A percentile compares a stretch with the other conserved stretches of the same genome.
Evolutionary conservation across 2,329 filamentous ascomycete species (phyloP).

Genomic region (Ophiocordyceps sinensis): DNA sequence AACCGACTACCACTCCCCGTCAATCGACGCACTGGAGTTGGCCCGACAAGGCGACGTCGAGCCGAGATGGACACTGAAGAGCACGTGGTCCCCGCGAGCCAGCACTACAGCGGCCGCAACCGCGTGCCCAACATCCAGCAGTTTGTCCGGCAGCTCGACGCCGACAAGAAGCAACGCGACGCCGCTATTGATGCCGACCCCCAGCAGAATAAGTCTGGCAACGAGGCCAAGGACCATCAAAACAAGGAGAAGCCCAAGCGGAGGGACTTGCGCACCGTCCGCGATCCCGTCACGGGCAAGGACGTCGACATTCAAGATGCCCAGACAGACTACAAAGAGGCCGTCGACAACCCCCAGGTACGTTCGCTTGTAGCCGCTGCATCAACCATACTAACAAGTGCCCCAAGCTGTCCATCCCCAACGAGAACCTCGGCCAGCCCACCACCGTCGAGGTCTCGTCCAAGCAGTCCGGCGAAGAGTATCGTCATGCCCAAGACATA

Average conservation of each 20-base stretch:
- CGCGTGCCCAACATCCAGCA: conserved; percentile 78
- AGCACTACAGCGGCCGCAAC: conserved; percentile 72
- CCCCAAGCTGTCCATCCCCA: conserved; percentile 63
- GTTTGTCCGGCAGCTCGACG: conserved; percentile 67
- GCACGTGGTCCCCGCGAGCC: conserved; percentile 29
- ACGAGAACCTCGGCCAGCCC: conserved; percentile 68
- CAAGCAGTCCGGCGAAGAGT: conserved; percentile 61
- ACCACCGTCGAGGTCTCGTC: conserved; percentile 59
- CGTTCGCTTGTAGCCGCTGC: not conserved
- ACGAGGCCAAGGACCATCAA: conserved; percentile 28
- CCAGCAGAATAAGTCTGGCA: conserved; percentile 20
- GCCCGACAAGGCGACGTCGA: too few species aligned
- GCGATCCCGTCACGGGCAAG: conserved; percentile 77
- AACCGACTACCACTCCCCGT: too few species aligned
- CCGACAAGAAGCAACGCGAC: conserved; percentile 64
- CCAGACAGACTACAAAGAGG: conserved; percentile 51
- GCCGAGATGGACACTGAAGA: conserved; percentile 24
- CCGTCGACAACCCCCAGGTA: conserved; percentile 58
- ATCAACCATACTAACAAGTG: not conserved
- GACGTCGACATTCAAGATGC: conserved; percentile 79
- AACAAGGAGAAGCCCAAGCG: conserved; percentile 20
- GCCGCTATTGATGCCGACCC: conserved; percentile 48
- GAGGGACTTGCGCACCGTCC: conserved; percentile 53
- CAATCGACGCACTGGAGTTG: too few species aligned
- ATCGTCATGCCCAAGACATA: conserved; percentile 73